These are phyloP conservation scores for Acarospora socialis DNA, from an alignment of 2,329 filamentous ascomycete species.

Conservation along the genomic window DNA sequence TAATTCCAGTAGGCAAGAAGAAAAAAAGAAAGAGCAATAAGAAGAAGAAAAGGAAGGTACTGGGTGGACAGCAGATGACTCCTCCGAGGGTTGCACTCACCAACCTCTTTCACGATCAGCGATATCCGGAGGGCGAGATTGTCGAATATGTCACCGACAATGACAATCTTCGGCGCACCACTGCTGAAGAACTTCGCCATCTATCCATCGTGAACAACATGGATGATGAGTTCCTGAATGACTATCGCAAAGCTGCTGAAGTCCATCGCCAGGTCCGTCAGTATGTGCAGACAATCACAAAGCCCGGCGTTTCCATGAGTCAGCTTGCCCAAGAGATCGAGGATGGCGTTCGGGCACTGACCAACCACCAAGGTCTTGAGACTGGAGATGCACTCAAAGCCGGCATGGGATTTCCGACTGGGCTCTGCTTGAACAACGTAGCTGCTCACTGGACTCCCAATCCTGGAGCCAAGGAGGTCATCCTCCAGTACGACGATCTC, in stretches of 20 bases:
- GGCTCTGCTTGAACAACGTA: conserved; percentile 70
- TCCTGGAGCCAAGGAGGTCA: conserved; percentile 67
- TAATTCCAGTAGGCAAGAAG: conserved; percentile 21
- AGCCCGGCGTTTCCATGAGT: conserved; percentile 35
- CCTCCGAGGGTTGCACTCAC: conserved; percentile 34
- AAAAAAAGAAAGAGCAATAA: conserved; percentile 35
- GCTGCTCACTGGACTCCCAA: conserved; percentile 82
- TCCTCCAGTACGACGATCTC: conserved; percentile 51
- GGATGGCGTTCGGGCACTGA: conserved; percentile 57
- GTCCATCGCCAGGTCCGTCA: conserved; percentile 41
- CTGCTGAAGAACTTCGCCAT: conserved; percentile 33
- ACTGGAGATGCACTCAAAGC: conserved; percentile 66
- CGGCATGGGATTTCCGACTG: conserved; percentile 78
- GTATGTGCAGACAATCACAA: conserved; percentile 34
- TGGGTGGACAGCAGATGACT: conserved; percentile 25
- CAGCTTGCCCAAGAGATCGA: conserved; percentile 41
- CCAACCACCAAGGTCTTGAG: conserved; percentile 60
- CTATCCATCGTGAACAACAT: conserved; percentile 25
- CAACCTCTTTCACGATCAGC: conserved; percentile 31
- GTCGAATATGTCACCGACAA: conserved; percentile 26
- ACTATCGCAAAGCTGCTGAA: conserved; percentile 44
- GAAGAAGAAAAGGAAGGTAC: conserved; percentile 22
- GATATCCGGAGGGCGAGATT: conserved; percentile 34
- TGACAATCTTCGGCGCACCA: conserved; percentile 33
- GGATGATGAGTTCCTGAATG: conserved; percentile 34